Evolutionary conservation across 1,139 yeast genomes (phyloP).

Genomic region (Hyphopichia khmerensis): DNA sequence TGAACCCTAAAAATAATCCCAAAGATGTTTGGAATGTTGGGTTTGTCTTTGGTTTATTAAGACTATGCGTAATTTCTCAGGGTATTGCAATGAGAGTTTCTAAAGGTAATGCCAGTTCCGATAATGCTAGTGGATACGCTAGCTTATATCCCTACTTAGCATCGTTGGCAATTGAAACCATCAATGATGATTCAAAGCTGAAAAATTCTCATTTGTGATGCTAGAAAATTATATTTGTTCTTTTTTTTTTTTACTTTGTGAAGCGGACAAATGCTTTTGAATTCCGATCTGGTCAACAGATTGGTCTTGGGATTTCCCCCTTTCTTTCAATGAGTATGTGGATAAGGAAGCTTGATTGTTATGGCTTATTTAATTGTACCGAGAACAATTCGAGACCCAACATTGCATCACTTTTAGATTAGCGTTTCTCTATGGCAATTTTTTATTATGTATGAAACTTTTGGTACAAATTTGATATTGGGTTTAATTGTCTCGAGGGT

Average conservation of each 20-base stretch:
- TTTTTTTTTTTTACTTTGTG: background rate
- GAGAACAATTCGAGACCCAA: no score
- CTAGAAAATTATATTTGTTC: no score
- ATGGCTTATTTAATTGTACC: no score
- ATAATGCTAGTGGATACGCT: slow-evolving; percentile 49
- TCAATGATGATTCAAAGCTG: slow-evolving; percentile 4
- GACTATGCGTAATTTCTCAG: slow-evolving; percentile 62
- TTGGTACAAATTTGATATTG: no score
- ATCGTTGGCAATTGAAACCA: slow-evolving; percentile 26
- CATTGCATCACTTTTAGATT: no score
- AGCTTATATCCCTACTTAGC: slow-evolving; percentile 46
- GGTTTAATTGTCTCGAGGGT: no score
- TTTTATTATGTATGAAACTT: no score
- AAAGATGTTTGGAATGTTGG: slow-evolving; percentile 54
- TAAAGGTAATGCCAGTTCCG: slow-evolving; percentile 60
- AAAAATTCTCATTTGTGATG: background rate
- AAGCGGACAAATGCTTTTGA: background rate
- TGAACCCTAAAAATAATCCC: slow-evolving; percentile 39
- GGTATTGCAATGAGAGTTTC: slow-evolving; percentile 65
- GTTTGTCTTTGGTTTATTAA: slow-evolving; percentile 55
- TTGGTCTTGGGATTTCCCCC: no score
- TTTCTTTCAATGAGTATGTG: no score
- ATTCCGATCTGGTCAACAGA: background rate
- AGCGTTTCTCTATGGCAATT: no score
- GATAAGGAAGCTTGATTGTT: no score